Base-by-base conservation (phyloP, 75 land plant species). In the Sequoiadendron giganteum region DNA sequence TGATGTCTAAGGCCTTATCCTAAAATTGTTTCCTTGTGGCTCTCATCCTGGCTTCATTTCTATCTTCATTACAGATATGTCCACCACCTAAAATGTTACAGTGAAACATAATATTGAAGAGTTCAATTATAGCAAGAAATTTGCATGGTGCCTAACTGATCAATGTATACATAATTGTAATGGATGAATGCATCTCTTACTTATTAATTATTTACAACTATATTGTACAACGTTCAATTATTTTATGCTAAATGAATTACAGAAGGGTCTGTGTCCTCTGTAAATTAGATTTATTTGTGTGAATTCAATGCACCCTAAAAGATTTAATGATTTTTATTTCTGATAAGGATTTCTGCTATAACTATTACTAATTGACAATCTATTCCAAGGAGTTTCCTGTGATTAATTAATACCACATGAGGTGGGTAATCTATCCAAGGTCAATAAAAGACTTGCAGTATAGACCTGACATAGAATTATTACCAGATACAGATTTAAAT, bases 1-100 rank as follows among this genome's bases (percentile, higher is more conserved):
- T 89, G 72, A 89, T 87, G 86, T 91, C 94, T 47, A 93, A 93
- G 16, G 96, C 95, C 86, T 96, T 96, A 61, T 93, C 96, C 96
- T 94, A 96, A 79, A 91, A 89, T 38, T 87, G 89, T 68, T 91
- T 90, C 88, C 98, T 92, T 45, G 85, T 88, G n/a, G 72, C 45
- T 76, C 98, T 92, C 21, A 94, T 87, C 56, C 92, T 90, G 5
- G 95, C 93, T 88, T 95, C 95, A 88, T 93, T 93, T 85, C 95
- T 94, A 43, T 36, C 91, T 80, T 40, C 90, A 34, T 91, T 93
- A 90, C 97, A 96, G 87, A 94, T 96, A 84, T 96, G 97, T 10
- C 97, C 97, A 72, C 97, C 97, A 87, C 95, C 97, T 96, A 89
- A 39, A 87, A 18, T 21, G 38, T 25, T 45, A 25, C 15, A 54